Percentiles rank a stretch among this genome's conserved stretches.
Conservation (phyloP, 2,329 filamentous ascomycete species). For the Trichoderma aggressivum region DNA sequence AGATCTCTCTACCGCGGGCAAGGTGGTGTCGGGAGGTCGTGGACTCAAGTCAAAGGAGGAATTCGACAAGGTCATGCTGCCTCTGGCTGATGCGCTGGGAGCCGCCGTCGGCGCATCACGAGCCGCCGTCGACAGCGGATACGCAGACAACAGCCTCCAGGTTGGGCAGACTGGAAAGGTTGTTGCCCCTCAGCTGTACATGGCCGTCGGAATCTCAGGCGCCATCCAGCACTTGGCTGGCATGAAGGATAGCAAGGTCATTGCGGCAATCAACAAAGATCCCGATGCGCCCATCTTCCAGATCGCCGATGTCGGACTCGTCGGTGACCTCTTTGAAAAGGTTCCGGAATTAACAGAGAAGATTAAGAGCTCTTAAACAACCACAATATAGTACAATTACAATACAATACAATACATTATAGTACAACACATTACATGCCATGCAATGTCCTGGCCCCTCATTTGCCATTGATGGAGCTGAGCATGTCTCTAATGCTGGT, state of each 20-base stretch:
- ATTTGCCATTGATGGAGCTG: constrained; percentile 45
- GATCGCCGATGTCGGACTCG: constrained; percentile 90
- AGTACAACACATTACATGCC: constrained; percentile 22
- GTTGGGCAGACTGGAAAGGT: constrained; percentile 99
- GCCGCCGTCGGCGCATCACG: constrained; percentile 95
- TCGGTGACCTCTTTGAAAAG: constrained; percentile 93
- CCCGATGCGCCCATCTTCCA: constrained; percentile 97
- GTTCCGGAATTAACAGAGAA: constrained; percentile 96
- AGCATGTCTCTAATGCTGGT: constrained; percentile 58
- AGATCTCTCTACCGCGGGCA: constrained; percentile 83
- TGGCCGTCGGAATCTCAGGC: constrained; percentile 93
- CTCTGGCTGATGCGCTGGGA: constrained; percentile 85
- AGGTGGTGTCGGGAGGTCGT: constrained; percentile 88
- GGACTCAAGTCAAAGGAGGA: constrained; percentile 98
- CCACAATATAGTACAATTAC: constrained; percentile 26
- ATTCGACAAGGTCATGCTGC: constrained; percentile 88
- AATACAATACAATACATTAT: constrained; percentile 14
- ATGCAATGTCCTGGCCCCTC: constrained; percentile 19
- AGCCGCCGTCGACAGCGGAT: constrained; percentile 93
- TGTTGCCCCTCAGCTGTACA: constrained; percentile 90
- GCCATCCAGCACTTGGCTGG: constrained; percentile 97
- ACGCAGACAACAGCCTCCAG: constrained; percentile 96
- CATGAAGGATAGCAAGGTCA: constrained; percentile 99
- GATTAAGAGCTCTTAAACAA: constrained; percentile 58
- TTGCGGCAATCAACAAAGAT: constrained; percentile 98